Evolutionary conservation across 2,329 filamentous ascomycete species (phyloP).

Genomic region (Gaeumannomyces tritici): DNA sequence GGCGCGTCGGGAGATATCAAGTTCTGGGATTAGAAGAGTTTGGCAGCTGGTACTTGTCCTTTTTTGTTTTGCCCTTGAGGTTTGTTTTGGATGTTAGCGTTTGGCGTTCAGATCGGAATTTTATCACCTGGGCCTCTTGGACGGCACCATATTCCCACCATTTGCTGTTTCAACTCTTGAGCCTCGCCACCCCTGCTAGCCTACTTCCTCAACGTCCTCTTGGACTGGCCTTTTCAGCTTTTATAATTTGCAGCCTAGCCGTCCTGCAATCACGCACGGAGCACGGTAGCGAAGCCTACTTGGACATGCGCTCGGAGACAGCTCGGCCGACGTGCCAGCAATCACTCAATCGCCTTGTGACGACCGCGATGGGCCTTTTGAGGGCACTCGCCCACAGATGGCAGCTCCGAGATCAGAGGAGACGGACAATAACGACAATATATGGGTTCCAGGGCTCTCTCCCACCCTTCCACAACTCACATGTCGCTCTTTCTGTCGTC

Average conservation of each 20-base stretch:
- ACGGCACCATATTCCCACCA: background rate
- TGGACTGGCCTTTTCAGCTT: background rate
- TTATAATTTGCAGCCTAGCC: background rate
- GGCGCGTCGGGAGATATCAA: constrained; percentile 82
- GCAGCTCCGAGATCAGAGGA: background rate
- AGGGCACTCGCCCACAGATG: too few species aligned
- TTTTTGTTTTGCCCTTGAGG: background rate
- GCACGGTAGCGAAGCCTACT: background rate
- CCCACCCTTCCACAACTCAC: background rate
- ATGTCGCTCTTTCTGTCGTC: too few species aligned
- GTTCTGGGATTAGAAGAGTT: constrained; percentile 69
- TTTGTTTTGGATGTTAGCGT: background rate
- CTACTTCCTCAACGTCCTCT: background rate
- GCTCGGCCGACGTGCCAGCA: too few species aligned
- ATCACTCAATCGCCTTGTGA: too few species aligned
- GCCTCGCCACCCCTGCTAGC: background rate
- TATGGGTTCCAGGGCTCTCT: background rate
- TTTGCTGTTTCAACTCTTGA: background rate
- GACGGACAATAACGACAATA: background rate
- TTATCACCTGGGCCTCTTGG: background rate
- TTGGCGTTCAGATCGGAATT: background rate
- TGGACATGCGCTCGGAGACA: background rate
- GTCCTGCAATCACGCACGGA: background rate
- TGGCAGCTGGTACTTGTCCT: background rate
- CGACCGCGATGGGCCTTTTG: too few species aligned